Evolutionary conservation across 306 rosid genomes (phyloP).

Genomic region (Vigna mungo): DNA sequence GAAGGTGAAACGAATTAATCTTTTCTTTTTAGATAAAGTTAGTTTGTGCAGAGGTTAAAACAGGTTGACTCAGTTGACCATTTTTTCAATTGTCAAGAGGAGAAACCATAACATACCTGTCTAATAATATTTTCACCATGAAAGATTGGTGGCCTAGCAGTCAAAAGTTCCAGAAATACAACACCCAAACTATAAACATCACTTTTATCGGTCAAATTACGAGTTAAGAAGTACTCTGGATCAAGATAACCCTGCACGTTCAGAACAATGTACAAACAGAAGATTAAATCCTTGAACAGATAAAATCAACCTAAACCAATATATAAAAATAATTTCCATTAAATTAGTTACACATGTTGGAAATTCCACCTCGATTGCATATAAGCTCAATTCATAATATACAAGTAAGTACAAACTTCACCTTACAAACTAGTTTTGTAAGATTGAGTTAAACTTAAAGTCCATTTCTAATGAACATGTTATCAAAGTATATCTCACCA

Average conservation of each 20-base stretch:
- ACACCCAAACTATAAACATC: conserved; percentile 80
- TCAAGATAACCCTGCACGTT: conserved; percentile 84
- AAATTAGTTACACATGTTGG: background rate
- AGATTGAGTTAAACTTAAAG: no score
- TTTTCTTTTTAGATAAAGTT: no score
- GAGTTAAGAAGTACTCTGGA: conserved; percentile 93
- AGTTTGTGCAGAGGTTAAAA: no score
- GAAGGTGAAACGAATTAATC: no score
- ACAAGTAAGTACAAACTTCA: no score
- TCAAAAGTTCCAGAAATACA: conserved; percentile 80
- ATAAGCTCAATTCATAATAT: no score
- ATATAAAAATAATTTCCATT: conserved; percentile 1
- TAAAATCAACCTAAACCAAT: background rate
- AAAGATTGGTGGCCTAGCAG: conserved; percentile 85
- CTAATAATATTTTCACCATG: conserved; percentile 93
- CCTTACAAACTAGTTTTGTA: no score
- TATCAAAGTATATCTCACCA: no score
- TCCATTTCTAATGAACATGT: no score
- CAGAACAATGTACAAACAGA: conserved; percentile 20
- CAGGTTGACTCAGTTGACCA: no score
- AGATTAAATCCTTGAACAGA: background rate
- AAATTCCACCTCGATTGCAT: no score
- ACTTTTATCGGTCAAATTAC: conserved; percentile 62
- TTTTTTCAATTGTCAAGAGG: background rate
- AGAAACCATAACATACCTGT: conserved; percentile 63